A percentile compares a stretch with the other conserved stretches of the same genome.
Evolutionary conservation across 2,329 filamentous ascomycete species (phyloP).

Genomic region (Pestalotiopsis sp.): DNA sequence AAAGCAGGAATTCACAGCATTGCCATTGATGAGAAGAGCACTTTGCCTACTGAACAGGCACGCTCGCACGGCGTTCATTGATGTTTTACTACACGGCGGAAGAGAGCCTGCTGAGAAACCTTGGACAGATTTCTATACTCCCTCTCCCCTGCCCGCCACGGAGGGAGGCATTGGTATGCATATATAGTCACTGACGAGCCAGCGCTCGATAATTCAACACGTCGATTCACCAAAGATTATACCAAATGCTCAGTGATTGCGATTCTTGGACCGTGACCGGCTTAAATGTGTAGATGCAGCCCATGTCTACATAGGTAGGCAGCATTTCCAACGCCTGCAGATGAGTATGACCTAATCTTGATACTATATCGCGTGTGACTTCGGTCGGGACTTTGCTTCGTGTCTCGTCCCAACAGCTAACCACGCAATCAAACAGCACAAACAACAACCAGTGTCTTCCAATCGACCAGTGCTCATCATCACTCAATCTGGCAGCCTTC

Average conservation of each 20-base stretch:
- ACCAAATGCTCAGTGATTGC: background rate
- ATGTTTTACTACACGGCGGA: background rate
- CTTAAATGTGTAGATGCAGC: too few relatives aligned
- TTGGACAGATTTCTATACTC: background rate
- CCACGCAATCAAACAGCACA: too few relatives aligned
- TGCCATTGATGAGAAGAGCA: background rate
- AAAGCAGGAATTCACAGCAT: background rate
- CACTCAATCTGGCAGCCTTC: background rate
- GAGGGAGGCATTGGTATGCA: background rate
- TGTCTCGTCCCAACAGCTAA: too few relatives aligned
- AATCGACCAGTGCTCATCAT: background rate
- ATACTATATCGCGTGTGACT: too few relatives aligned
- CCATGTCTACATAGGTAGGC: too few relatives aligned
- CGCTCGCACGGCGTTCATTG: conserved; percentile 2
- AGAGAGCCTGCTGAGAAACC: background rate
- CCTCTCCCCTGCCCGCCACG: background rate
- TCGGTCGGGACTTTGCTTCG: too few relatives aligned
- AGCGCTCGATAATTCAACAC: background rate
- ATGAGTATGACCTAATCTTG: too few relatives aligned
- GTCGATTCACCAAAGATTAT: background rate
- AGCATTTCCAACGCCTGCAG: too few relatives aligned
- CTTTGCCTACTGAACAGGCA: background rate
- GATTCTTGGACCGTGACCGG: too few relatives aligned
- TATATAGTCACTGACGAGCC: background rate
- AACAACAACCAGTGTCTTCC: too few relatives aligned